Conservation (phyloP, 129 eudicot genomes). For the Daucus carota region DNA sequence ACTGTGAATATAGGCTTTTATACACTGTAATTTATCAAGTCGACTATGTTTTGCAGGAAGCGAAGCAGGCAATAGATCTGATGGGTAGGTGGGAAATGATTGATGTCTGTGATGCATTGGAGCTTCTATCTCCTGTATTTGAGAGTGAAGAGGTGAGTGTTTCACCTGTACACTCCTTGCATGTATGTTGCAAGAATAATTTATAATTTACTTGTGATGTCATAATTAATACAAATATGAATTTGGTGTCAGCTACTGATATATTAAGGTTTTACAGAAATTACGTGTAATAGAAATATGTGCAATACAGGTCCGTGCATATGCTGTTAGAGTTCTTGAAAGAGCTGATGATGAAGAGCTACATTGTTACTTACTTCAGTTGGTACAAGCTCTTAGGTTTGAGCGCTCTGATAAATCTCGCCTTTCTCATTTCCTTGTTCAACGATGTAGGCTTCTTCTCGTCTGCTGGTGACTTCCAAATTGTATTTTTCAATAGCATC, state of each 20-base stretch:
- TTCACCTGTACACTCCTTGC: slow-evolving; percentile 7
- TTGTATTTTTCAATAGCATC: neutral
- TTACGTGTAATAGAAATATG: neutral
- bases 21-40: neutral
- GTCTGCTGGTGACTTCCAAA: slow-evolving; percentile 3
- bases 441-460: slow-evolving; percentile 61
- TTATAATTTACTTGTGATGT: neutral
- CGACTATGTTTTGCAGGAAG: slow-evolving; percentile 54
- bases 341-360: slow-evolving; percentile 99
- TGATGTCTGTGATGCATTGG: slow-evolving; percentile 97
- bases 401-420: slow-evolving; percentile 97
- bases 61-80: slow-evolving; percentile 91
- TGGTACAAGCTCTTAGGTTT: slow-evolving; percentile 96
- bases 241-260: neutral
- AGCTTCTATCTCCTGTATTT: slow-evolving; percentile 91
- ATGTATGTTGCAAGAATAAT: neutral
- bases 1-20: neutral
- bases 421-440: slow-evolving; percentile 90
- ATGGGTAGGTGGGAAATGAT: slow-evolving; percentile 93
- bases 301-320: slow-evolving; percentile 84
- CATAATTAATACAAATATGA: neutral
- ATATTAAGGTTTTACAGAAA: neutral
- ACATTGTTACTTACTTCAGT: slow-evolving; percentile 92
- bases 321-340: slow-evolving; percentile 96
- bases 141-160: slow-evolving; percentile 94